phyloP scores from a whole-genome alignment of 257 asterid species.

The Sherardia arvensis region DNA sequence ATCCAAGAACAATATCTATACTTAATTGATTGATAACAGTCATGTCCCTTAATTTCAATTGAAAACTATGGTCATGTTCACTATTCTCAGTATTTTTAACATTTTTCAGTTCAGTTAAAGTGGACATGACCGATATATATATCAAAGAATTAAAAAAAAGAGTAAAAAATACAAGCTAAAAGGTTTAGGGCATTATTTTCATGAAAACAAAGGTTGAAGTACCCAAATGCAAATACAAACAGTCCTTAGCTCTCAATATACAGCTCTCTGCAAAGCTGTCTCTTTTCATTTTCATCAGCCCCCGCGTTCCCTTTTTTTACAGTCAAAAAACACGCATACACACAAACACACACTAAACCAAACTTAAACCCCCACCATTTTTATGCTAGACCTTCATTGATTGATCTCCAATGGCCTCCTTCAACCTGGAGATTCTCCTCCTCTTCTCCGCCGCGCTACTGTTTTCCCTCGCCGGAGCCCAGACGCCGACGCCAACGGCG shows the following conservation, averaged over 20 bases:
- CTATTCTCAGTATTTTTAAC: no score
- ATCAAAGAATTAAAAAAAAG: no score
- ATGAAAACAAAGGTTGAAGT: neutral
- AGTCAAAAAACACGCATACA: slow-evolving; percentile 11
- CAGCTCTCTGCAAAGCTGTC: slow-evolving; percentile 60
- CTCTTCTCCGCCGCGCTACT: slow-evolving; percentile 4
- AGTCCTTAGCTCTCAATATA: slow-evolving; percentile 5
- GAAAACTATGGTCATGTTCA: no score
- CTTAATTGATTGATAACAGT: no score
- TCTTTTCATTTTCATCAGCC: slow-evolving; percentile 5
- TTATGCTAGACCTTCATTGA: neutral
- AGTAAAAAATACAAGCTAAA: no score
- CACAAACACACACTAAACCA: slow-evolving; percentile 2
- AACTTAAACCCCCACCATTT: neutral
- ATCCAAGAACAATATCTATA: no score
- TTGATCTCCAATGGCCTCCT: no score
- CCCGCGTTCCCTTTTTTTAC: slow-evolving; percentile 33
- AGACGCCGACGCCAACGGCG: slow-evolving; percentile 20
- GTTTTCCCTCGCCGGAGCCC: slow-evolving; percentile 27
- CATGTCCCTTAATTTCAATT: no score
- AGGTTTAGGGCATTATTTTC: neutral
- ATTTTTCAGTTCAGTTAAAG: no score
- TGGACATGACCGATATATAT: no score
- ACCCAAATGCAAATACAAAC: neutral
- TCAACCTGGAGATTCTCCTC: no score